Evolutionary conservation across 176 grass and related monocot species (phyloP), one percentile per base, ranked within the genome.

Genomic region (Secale cereale): DNA sequence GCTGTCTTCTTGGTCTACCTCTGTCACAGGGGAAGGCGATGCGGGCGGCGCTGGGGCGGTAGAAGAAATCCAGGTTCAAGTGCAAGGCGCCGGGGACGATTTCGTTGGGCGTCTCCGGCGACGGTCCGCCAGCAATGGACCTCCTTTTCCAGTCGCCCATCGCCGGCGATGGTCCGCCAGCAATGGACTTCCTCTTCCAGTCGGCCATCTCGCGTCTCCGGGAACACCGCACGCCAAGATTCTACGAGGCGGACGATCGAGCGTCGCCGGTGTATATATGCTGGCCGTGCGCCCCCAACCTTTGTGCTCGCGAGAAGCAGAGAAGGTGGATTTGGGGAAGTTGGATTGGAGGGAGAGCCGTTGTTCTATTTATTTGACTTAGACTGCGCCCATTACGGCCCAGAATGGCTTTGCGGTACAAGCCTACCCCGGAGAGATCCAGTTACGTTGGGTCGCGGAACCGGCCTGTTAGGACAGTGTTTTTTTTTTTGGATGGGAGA

Each of bases 131-230:
- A 26, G 71, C 71, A 48, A 74, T 48, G 71, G 71, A 74, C 15
- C 26, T 46, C 71, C 71, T 48, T 74, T 40, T 74, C 71, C 71
- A 46, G 48, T 52, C 48, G 48, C 48, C 48, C 35, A 20, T 69
- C 37, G 22, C 13, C 14, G 70, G 39, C 70, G 1, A 28, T 13
- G 70, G 70, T 45, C 70, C 70, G 13, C 70, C 70, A 41, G 70
- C 70, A 46, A 74, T 74, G 70, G 70, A 74, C 14, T 14, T 74
- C 70, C 70, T 46, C 17, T 41, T 74, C 70, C 70, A 50, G 41
- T 74, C 41, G 41, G 3, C 41, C 71, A 74, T 74, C 41, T 74
- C 41, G 26, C 41, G 25, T 74, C 40, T 15, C 41, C 15, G 25
- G 14, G 26, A 25, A 19, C 25, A 8, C 65, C 8, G 65, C 65